phyloP scores from a whole-genome alignment of 306 rosid species.

The Castanospermum australe region DNA sequence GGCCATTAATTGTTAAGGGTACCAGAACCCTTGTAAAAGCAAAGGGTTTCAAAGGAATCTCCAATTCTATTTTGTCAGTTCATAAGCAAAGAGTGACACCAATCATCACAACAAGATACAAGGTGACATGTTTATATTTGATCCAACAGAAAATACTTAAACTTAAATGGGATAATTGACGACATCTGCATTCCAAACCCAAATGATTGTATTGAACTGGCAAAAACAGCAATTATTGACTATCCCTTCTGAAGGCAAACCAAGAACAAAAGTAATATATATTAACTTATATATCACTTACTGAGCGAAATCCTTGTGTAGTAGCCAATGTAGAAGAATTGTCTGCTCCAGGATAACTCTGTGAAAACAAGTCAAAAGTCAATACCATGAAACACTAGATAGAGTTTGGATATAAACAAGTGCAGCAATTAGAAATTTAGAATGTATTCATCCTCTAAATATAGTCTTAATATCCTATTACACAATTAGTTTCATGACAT shows the following conservation, averaged over 20 bases:
- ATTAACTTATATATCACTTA: slow-evolving; percentile 47
- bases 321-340: slow-evolving; percentile 56
- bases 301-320: slow-evolving; percentile 79
- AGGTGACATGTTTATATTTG: slow-evolving; percentile 10
- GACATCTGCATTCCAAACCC: neutral
- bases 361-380: slow-evolving; percentile 40
- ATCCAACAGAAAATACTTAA: neutral
- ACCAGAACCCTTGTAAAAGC: no score
- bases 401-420: slow-evolving; percentile 3
- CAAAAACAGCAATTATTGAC: slow-evolving; percentile 7
- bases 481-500: neutral
- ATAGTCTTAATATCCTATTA: neutral
- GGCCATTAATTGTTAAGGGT: no score
- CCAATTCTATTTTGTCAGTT: neutral
- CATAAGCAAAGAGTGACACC: neutral
- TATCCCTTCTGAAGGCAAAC: slow-evolving; percentile 11
- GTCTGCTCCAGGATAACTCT: slow-evolving; percentile 76
- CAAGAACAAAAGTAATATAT: slow-evolving; percentile 2
- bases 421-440: slow-evolving; percentile 6
- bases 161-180: neutral
- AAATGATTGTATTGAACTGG: neutral
- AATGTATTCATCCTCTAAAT: slow-evolving; percentile 15
- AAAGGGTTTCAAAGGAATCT: no score
- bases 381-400: neutral
- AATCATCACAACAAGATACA: neutral